phyloP scores from a whole-genome alignment of 306 rosid species.

The Hippophae tibetana region DNA sequence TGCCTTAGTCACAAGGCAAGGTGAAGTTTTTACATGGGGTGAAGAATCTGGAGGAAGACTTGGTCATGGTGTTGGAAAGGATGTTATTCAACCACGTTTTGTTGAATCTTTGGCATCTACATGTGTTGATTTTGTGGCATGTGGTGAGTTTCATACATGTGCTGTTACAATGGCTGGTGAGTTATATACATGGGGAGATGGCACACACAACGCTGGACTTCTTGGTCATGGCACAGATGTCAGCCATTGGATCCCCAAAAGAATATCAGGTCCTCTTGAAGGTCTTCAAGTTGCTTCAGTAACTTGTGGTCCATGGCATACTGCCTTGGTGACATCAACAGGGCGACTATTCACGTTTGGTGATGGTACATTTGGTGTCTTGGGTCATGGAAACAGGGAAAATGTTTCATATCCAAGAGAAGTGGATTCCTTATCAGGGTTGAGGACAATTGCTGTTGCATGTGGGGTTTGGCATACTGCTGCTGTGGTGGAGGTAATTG shows the following conservation, averaged over 20 bases:
- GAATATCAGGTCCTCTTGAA: constrained; percentile 80
- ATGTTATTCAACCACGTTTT: constrained; percentile 71
- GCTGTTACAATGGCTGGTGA: constrained; percentile 94
- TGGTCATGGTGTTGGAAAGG: constrained; percentile 91
- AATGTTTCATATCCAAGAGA: constrained; percentile 72
- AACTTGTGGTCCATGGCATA: constrained; percentile 99
- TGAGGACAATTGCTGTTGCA: constrained; percentile 84
- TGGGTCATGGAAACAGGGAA: constrained; percentile 89
- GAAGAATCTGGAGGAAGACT: constrained; percentile 99
- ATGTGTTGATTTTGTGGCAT: constrained; percentile 73
- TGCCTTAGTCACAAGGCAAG: constrained; percentile 89
- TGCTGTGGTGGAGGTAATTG: constrained; percentile 89
- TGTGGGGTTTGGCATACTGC: constrained; percentile 99
- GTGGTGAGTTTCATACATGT: constrained; percentile 97
- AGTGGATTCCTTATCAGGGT: constrained; percentile 74
- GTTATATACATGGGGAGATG: constrained; percentile 95
- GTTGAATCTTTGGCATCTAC: constrained; percentile 74
- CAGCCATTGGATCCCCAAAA: constrained; percentile 96
- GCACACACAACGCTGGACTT: constrained; percentile 91
- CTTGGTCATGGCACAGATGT: constrained; percentile 88
- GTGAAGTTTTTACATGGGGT: constrained; percentile 96
- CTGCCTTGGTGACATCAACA: constrained; percentile 73
- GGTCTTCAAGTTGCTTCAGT: constrained; percentile 87
- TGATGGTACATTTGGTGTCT: constrained; percentile 92
- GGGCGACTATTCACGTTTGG: constrained; percentile 96